Evolutionary conservation across 768 basidiomycete species (phyloP), one percentile per base, ranked within the genome.

Genomic region (Amanita rubescens): DNA sequence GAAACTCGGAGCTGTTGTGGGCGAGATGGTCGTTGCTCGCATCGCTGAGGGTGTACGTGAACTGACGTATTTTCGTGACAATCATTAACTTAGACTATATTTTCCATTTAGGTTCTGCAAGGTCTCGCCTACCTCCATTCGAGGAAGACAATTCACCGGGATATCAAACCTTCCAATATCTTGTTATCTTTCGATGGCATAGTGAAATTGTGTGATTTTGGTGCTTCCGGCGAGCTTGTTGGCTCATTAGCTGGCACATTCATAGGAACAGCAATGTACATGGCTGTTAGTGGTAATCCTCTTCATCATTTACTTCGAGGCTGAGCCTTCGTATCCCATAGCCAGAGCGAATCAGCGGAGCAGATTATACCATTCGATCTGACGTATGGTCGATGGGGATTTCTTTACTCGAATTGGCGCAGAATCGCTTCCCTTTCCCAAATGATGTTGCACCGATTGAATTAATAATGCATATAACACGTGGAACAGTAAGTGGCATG

Each of bases 341-440:
- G 90, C 95, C 95, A 46, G 95, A 97, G 69, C 86, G 95, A 57
- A 94, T 98, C 56, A 85, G 84, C 60, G 95, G 95, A 5, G 80
- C 86, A 52, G 83, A 87, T 59, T 99, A 96, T 67, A 90, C 90
- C 30, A 95, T 96, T 62, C 84, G 91, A 54, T 91, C 94, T 34
- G 94, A 99, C 66, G 94, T 99, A 20, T 99, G 96, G 96, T 97
- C 94, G 0, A 87, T 93, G 12, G 96, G 95, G 20, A 87, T 99
- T 42, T 90, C 94, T 0, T 77, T 99, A 30, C 78, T 98, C 60
- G 96, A 98, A 70, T 81, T 99, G 20, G 89, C 94, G 5, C 82
- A 90, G 63, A 96, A 95, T 62, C 82, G 88, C 38, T 97, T 96
- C 75, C 96, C 96, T 9, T 98, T 96, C 73, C 89, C 94, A 2